Base-by-base conservation (phyloP, 23 red algal genomes). In the Gracilaria vermiculophylla region DNA sequence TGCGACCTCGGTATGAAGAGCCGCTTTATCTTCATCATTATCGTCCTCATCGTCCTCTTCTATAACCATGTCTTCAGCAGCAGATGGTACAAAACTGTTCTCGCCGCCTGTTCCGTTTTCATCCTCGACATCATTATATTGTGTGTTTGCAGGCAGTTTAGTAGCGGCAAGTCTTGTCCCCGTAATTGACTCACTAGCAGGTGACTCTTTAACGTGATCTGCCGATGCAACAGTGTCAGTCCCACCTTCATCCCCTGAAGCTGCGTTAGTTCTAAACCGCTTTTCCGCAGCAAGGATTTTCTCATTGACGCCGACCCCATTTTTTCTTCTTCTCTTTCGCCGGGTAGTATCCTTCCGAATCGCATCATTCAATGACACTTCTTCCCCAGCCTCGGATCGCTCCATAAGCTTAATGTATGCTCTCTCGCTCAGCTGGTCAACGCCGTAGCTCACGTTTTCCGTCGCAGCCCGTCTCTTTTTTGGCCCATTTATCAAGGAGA, bases 41-140 rank as follows among this genome's bases (percentile, higher is more conserved):
- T 92, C 88, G 43, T 86, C 82, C 9, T 93, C 90, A 25, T 93
- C 90, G n/a, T 92, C 89, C 19, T 86, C 80, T 8, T 93, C 90
- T 33, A 93, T 83, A 21, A 80, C 69, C 65, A 84, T 77, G 20
- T 84, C 90, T 42, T 93, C 90, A 19, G 62, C 69, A 20, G 33
- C 80, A 12, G 70, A 69, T 11, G 65, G 78, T 15, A 44, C 72
- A 58, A 77, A 43, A 51, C 71, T 84, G 44, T 86, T 39, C 19
- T 93, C 90, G 17, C 74, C 90, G 50, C 66, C 75, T 36, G 79
- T 69, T 42, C 62, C 64, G 19, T 84, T 84, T 2, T 33, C 90
- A n/a, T 65, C 76, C 35, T 93, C 90, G 29, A 42, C 48, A 27
- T 41, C 62, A 40, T 86, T 41, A 5, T 86, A 64, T 23, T 76